Evolutionary conservation across 257 asterid genomes (phyloP).

Genomic region (Penstemon barbatus): DNA sequence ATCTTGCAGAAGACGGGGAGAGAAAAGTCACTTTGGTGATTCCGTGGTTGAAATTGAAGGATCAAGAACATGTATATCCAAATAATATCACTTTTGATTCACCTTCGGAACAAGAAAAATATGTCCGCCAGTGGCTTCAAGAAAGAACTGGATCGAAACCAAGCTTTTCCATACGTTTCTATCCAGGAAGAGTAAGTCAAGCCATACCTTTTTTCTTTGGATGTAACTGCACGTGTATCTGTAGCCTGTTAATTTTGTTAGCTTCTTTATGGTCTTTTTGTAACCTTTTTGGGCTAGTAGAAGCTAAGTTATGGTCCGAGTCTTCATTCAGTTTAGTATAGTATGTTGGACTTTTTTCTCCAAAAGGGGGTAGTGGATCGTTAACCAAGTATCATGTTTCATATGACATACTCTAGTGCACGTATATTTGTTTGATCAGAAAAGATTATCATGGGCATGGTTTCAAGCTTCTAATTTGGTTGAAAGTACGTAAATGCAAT

Average conservation of each 20-base stretch:
- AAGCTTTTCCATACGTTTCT: conserved; percentile 57
- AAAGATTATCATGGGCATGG: background rate
- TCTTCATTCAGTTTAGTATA: background rate
- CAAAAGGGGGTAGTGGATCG: background rate
- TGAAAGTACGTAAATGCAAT: too few species aligned
- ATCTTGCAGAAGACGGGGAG: conserved; percentile 67
- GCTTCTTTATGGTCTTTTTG: background rate
- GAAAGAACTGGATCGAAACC: conserved; percentile 72
- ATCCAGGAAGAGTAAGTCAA: conserved; percentile 85
- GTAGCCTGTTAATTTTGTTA: background rate
- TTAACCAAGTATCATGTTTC: background rate
- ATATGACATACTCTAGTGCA: background rate
- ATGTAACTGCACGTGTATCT: background rate
- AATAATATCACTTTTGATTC: conserved; percentile 67
- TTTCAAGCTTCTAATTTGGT: background rate
- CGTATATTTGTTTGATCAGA: background rate
- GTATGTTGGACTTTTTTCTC: background rate
- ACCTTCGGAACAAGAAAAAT: conserved; percentile 74
- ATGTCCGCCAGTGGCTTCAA: conserved; percentile 84
- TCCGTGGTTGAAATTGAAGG: conserved; percentile 84
- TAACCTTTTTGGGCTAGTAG: background rate
- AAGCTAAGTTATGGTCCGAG: background rate
- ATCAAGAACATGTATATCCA: conserved; percentile 80
- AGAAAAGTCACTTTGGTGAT: conserved; percentile 78
- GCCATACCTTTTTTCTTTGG: background rate